Base-by-base conservation (phyloP, 2,329 filamentous ascomycete species). In the Didymella pomorum region DNA sequence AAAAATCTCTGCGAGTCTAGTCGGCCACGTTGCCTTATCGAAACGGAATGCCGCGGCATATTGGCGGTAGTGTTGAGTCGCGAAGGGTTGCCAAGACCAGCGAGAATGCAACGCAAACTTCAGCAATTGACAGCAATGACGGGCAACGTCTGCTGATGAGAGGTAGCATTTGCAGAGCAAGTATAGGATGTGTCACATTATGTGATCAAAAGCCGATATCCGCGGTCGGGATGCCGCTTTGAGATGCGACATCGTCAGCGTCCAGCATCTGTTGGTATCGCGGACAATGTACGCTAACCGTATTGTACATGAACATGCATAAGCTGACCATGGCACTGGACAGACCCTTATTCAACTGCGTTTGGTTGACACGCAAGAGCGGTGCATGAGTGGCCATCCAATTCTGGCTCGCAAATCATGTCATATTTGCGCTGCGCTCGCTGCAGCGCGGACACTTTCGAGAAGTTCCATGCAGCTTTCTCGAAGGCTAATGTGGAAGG, bases 191-290 rank as follows among this genome's bases (percentile, higher is more conserved):
- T 66, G 68, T 67, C 70, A 70, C 65, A 28, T 60, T 65, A 58
- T 61, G 55, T 60, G 62, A 60, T 63, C 62, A 64, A 65, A 31
- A 39, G 64, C 64, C 62, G 65, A 62, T 51, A 55, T 37, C 56
- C 51, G 56, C 63, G 56, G 41, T 43, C 70, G 71, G 70, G 44
- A 63, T 71, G 63, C 71, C 70, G 56, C 56, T 61, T 71, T 67
- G 54, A 64, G 66, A 51, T 41, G 42, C 52, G 47, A 61, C 63
- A 64, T 50, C 54, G 58, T 66, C 66, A 65, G 62, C 58, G 47
- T 53, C 58, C 44, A 46, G 56, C 56, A 33, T 45, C 31, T 45
- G 56, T 54, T 54, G 56, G 56, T 58, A 49, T 58, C 55, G 55
- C 52, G 49, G 43, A 37, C 31, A 45, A 49, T 18, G 49, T 39